Evolutionary conservation across 2,329 filamentous ascomycete species (phyloP), one percentile per base, ranked within the genome.

Genomic region (Microdochium nivale): DNA sequence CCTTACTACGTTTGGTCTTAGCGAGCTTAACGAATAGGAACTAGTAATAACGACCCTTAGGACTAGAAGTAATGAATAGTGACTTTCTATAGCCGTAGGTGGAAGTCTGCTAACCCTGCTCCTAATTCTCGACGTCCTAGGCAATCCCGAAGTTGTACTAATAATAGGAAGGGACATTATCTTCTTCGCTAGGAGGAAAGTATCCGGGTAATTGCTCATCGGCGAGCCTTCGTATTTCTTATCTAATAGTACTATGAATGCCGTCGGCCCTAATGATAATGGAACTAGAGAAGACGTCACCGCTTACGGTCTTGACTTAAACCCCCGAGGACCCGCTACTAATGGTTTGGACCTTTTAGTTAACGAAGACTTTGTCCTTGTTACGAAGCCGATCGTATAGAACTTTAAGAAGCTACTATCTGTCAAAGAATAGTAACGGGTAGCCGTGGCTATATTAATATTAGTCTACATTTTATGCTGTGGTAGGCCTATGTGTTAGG

Each of bases 241-340:
- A 44, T 5, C 72, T 58, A 1, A 70, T 59, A 0, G 53, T 56
- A 55, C 71, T 74, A 52, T 71, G 63, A 19, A 74, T 62, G 1
- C 72, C 71, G 47, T 74, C 71, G 0, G 67, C 65, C 0, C 71
- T 69, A 0, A 73, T 59, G 0, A 74, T 55, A 0, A 74, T 54
- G 19, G 65, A 60, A 0, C 68, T 70, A 1, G 54, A 37, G 35
- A 65, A 66, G 0, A 53, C 44, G 4, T 54, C 51, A 4, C 70
- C 70, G 23, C 68, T 62, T 3, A 52, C 47, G 1, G 65, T 68
- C 1, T 47, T 54, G 0, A 71, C 70, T 0, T 54, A 51, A 4
- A 68, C 67, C 3, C 60, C 60, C 4, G 57, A 47, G 0, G 59
- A 53, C 4, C 51, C 40, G 9, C 53, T 54, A 2, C 59, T 52